Base-by-base conservation (phyloP, 495 filamentous ascomycete species). In the Cercophora scortea region DNA sequence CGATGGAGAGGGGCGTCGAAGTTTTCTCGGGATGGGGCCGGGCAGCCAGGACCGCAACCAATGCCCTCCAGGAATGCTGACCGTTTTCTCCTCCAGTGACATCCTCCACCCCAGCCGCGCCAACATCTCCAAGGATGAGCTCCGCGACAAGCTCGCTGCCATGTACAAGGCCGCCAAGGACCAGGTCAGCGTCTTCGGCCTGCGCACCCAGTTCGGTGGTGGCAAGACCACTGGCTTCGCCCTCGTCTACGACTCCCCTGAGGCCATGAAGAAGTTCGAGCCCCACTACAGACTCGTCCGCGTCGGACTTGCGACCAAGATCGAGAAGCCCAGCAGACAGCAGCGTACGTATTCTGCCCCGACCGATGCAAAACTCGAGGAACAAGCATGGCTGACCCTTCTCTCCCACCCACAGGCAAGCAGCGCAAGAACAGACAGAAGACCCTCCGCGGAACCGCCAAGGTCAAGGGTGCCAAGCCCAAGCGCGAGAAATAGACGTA, bases 201-300 rank as follows among this genome's bases (percentile, higher is more conserved):
- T 99, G 76, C 88, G 88, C 68, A 99, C 94, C 49, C 91, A 96
- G 73, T 99, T 87, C 73, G 94, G 94, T 88, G 94, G 94, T 70
- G 94, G 94, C 77, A 99, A 97, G 86, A 93, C 86, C 74, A 97
- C 92, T 53, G 94, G 94, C 63, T 99, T 99, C 75, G 94, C 90
- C 56, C 86, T 97, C 60, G 82, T 99, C 79, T 99, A 99, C 82
- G 94, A 99, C 72, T 92, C 87, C 61, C 76, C 80, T 61, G 94
- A 97, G 81, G 88, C 88, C 62, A 82, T 97, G 83, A 97, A 96
- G 88, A 96, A 96, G 78, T 99, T 97, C 75, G 94, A 99, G 86
- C 94, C 94, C 62, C 87, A 87, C 76, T 97, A 95, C 86, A 84
- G 93, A 71, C 82, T 95, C 54, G 84, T 97, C 73, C 84, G 94